phyloP scores from a whole-genome alignment of 805 yeast species.

The Candida odintsovae region DNA sequence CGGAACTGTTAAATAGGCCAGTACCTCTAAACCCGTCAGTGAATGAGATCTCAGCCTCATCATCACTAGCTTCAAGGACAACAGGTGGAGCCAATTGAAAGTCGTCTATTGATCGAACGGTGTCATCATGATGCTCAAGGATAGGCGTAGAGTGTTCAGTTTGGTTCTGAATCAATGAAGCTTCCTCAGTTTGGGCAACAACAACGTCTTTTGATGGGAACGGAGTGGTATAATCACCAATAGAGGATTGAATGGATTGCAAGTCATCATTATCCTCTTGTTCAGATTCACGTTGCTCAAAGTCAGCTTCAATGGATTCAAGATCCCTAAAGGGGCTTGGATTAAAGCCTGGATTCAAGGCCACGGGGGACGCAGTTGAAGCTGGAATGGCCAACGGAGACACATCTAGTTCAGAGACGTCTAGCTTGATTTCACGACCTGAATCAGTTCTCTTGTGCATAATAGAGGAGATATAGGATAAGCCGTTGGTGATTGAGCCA shows the following conservation, averaged over 20 bases:
- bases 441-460: neutral
- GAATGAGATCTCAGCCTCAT: conserved; percentile 9
- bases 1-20: conserved; percentile 13
- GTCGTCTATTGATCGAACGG: neutral
- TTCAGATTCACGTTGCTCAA: neutral
- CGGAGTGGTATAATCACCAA: conserved; percentile 1
- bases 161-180: conserved; percentile 8
- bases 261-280: neutral
- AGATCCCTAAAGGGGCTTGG: neutral
- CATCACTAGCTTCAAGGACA: conserved; percentile 3
- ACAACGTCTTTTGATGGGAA: neutral
- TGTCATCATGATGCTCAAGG: conserved; percentile 1
- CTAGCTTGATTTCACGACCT: conserved; percentile 1
- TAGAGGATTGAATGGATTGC: conserved; percentile 9
- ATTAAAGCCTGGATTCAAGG: neutral
- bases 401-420: neutral
- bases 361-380: neutral
- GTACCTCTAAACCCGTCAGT: conserved; percentile 16
- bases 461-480: conserved; percentile 14
- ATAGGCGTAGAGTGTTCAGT: conserved; percentile 3
- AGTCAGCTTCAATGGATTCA: neutral
- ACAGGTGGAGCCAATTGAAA: conserved; percentile 5
- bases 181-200: conserved; percentile 4
- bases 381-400: conserved; percentile 1
- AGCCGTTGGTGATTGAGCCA: conserved; percentile 14